phyloP scores from a whole-genome alignment of 768 basidiomycete genomes.

The Agrocybe praecox region DNA sequence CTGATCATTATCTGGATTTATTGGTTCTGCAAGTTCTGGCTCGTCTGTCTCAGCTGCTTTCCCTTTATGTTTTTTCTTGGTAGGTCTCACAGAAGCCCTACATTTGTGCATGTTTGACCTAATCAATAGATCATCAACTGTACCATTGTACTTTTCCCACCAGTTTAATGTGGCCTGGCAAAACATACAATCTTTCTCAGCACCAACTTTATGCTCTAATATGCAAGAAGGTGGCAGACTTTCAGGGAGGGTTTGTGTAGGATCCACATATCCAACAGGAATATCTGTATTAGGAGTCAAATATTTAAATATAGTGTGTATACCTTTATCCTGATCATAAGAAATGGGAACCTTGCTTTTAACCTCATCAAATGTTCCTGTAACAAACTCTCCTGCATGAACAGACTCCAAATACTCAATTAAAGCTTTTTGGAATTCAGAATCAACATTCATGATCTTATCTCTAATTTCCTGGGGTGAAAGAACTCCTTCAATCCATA shows the following conservation, averaged over 20 bases:
- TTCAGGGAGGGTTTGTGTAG: constrained; percentile 18
- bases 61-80: too few species aligned
- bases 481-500: constrained; percentile 29
- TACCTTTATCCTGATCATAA: too few species aligned
- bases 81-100: constrained; percentile 8
- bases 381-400: constrained; percentile 26
- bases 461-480: constrained; percentile 35
- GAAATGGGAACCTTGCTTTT: too few species aligned
- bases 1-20: too few species aligned
- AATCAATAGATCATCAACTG: constrained; percentile 26
- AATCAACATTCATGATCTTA: constrained; percentile 19
- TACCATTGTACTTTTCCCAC: constrained; percentile 15
- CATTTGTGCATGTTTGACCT: constrained; percentile 30
- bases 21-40: too few species aligned
- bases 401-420: constrained; percentile 34
- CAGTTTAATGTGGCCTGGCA: constrained; percentile 3
- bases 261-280: constrained; percentile 7
- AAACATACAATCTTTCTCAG: background rate
- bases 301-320: too few species aligned
- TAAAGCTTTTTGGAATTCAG: constrained; percentile 20
- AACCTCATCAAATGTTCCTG: background rate
- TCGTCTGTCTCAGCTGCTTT: too few species aligned
- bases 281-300: too few species aligned
- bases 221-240: constrained; percentile 11
- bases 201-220: background rate